Percentiles rank a stretch among this genome's conserved stretches.
Evolutionary conservation across 192 early-diverging fungal genomes (phyloP).

Genomic region (Ambispora gerdemannii): DNA sequence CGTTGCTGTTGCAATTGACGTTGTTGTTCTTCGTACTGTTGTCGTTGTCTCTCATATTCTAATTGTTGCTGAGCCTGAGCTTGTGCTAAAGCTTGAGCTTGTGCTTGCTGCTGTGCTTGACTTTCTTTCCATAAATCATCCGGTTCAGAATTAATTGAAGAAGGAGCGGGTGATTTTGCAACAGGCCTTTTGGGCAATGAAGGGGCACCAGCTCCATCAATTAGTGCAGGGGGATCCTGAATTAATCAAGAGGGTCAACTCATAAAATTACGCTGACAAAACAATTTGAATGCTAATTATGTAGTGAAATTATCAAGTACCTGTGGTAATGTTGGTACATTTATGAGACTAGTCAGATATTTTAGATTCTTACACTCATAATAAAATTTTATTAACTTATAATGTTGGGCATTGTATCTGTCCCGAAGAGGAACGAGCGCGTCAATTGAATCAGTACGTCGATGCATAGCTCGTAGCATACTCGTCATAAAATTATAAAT

Average conservation of each 20-base stretch:
- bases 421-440: slow-evolving; percentile 84
- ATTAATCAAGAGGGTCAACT: no score
- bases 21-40: slow-evolving; percentile 57
- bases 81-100: slow-evolving; percentile 23
- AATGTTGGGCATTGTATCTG: slow-evolving; percentile 84
- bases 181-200: slow-evolving; percentile 50
- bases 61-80: slow-evolving; percentile 60
- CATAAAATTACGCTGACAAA: slow-evolving; percentile 1
- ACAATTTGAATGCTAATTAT: background rate
- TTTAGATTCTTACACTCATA: slow-evolving; percentile 81
- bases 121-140: slow-evolving; percentile 57
- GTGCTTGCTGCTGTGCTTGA: slow-evolving; percentile 56
- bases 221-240: slow-evolving; percentile 76
- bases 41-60: slow-evolving; percentile 65
- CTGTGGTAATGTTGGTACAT: slow-evolving; percentile 78
- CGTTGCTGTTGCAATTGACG: slow-evolving; percentile 58
- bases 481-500: slow-evolving; percentile 94
- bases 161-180: slow-evolving; percentile 42
- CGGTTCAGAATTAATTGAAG: slow-evolving; percentile 43
- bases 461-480: slow-evolving; percentile 96
- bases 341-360: slow-evolving; percentile 92
- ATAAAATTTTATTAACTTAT: slow-evolving; percentile 87
- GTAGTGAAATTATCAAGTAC: slow-evolving; percentile 10
- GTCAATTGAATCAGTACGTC: slow-evolving; percentile 77
- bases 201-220: slow-evolving; percentile 67